phyloP scores from a whole-genome alignment of 78 protist genomes.

The Dictyostelium discoideum region dicty_2.7 NC_007088.5:146001-146500 shows the following conservation, averaged over 20 bases:
- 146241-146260: not conserved
- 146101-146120: not conserved
- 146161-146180: not conserved
- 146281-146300: not conserved
- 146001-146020: not conserved
- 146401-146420: not conserved
- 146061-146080: constrained; percentile 16
- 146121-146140: not conserved
- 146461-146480: not conserved
- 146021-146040: not conserved
- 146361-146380: not conserved
- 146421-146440: constrained; percentile 7
- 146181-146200: constrained; percentile 28
- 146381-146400: not conserved
- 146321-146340: not conserved
- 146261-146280: not conserved
- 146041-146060: constrained; percentile 9
- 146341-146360: not conserved
- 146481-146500: constrained; percentile 5
- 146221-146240: not conserved
- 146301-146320: constrained; percentile 3
- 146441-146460: not conserved
- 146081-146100: constrained; percentile 15
- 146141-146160: not conserved
- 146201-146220: not conserved